Conservation (phyloP, 805 yeast species). For the Saturnispora besseyi region DNA sequence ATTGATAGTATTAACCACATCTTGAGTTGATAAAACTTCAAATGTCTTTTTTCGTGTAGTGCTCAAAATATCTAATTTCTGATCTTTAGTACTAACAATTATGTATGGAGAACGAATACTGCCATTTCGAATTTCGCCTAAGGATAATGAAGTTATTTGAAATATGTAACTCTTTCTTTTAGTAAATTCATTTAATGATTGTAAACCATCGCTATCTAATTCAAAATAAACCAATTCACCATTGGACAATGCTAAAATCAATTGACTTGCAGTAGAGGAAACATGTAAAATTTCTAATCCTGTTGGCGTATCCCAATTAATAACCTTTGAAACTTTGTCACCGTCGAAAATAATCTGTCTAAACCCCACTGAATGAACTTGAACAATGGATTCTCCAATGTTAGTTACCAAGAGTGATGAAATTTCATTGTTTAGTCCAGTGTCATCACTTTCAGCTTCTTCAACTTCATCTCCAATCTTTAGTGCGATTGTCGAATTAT, state of each 20-base stretch:
- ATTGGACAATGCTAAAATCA: constrained; percentile 63
- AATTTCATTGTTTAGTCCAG: constrained; percentile 47
- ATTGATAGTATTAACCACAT: constrained; percentile 44
- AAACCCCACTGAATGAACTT: constrained; percentile 63
- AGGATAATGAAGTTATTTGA: constrained; percentile 38
- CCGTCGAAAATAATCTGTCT: constrained; percentile 39
- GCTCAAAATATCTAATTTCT: constrained; percentile 59
- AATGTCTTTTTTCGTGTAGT: constrained; percentile 51
- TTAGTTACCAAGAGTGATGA: constrained; percentile 63
- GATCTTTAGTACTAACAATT: constrained; percentile 66
- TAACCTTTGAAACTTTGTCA: constrained; percentile 24
- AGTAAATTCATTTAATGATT: constrained; percentile 61
- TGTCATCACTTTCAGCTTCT: constrained; percentile 41
- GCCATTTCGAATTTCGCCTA: constrained; percentile 43
- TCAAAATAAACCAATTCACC: constrained; percentile 79
- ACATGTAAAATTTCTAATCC: constrained; percentile 58
- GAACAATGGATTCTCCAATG: constrained; percentile 62
- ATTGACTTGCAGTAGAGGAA: constrained; percentile 56
- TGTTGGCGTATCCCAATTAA: constrained; percentile 78
- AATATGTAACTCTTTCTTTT: constrained; percentile 47
- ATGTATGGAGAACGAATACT: constrained; percentile 45
- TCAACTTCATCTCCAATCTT: constrained; percentile 75
- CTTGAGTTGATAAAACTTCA: constrained; percentile 56
- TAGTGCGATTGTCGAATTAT: constrained; percentile 61
- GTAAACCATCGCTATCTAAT: constrained; percentile 42